Conservation (phyloP, 495 filamentous ascomycete genomes). For the Aspergillus ostianus region DNA sequence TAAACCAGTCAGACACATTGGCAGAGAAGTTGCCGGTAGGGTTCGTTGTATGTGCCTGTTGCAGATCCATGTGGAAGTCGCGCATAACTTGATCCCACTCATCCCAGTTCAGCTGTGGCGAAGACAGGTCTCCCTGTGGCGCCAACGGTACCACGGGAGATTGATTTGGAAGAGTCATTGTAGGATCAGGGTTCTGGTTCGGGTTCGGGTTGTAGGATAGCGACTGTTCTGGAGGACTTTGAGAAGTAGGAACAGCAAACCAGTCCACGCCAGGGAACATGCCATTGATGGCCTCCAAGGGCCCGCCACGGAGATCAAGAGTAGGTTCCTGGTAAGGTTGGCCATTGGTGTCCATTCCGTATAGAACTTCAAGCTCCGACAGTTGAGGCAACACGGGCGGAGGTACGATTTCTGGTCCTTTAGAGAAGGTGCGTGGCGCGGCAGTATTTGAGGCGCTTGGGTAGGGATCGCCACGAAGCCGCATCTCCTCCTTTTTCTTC, state of each 20-base stretch:
- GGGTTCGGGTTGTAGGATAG: background rate
- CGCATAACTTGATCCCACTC: conserved; percentile 53
- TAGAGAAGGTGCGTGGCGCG: conserved; percentile 14
- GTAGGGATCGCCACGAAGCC: conserved; percentile 20
- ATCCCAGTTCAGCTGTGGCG: conserved; percentile 34
- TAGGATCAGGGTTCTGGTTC: background rate
- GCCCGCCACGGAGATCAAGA: conserved; percentile 33
- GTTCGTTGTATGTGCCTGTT: conserved; percentile 23
- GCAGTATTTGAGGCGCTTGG: conserved; percentile 9
- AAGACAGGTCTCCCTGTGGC: conserved; percentile 8
- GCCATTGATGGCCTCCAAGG: conserved; percentile 25
- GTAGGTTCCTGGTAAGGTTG: conserved; percentile 13
- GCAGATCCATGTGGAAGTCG: conserved; percentile 47
- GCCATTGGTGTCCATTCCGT: background rate
- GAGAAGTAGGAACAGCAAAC: conserved; percentile 19
- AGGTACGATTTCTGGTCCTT: conserved; percentile 6
- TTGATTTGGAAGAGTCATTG: conserved; percentile 9
- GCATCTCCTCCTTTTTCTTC: conserved; percentile 33
- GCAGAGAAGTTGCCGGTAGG: conserved; percentile 29
- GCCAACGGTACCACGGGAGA: conserved; percentile 8
- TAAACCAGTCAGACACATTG: conserved; percentile 36
- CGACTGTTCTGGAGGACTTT: background rate
- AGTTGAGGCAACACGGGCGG: conserved; percentile 14
- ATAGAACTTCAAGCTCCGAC: conserved; percentile 10
- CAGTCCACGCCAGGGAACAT: conserved; percentile 35